Evolutionary conservation across 1,284 basidiomycete genomes (phyloP).

Genomic region (Hymenochaete sp.): DNA sequence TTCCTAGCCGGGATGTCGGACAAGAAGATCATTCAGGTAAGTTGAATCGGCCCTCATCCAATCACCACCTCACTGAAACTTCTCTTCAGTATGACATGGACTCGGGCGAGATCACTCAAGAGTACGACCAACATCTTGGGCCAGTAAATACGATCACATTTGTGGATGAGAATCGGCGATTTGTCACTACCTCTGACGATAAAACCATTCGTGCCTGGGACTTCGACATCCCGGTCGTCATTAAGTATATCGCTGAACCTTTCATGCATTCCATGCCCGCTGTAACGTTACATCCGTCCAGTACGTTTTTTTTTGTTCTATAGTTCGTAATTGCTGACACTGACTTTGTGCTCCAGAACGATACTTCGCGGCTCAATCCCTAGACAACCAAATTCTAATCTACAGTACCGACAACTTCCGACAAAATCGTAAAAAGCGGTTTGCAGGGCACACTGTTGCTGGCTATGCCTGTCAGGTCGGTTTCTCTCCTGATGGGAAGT

Average conservation of each 20-base stretch:
- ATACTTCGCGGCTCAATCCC: conserved; percentile 94
- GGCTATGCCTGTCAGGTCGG: conserved; percentile 96
- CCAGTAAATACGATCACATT: conserved; percentile 99
- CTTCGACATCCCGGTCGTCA: conserved; percentile 96
- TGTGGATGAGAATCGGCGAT: conserved; percentile 92
- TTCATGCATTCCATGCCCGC: conserved; percentile 99
- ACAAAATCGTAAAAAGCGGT: conserved; percentile 96
- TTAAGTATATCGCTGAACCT: conserved; percentile 99
- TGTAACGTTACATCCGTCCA: conserved; percentile 88
- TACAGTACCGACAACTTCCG: conserved; percentile 97
- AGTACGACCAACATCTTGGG: conserved; percentile 97
- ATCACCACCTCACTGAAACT: conserved; percentile 5
- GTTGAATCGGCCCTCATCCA: conserved; percentile 19
- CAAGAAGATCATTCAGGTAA: conserved; percentile 95
- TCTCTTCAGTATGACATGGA: conserved; percentile 80
- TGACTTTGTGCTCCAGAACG: conserved; percentile 50
- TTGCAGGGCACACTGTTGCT: conserved; percentile 92
- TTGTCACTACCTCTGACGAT: conserved; percentile 98
- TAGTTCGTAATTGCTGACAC: not conserved
- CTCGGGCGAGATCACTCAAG: conserved; percentile 89
- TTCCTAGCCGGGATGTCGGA: conserved; percentile 99
- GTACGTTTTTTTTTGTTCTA: conserved; percentile 42
- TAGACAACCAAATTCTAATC: conserved; percentile 97
- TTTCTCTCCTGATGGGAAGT: conserved; percentile 96
- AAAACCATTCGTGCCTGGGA: conserved; percentile 99